A percentile compares a stretch with the other conserved stretches of the same genome.
Evolutionary conservation across 805 yeast species (phyloP).

Genomic region (Starmerella tilneyi): DNA sequence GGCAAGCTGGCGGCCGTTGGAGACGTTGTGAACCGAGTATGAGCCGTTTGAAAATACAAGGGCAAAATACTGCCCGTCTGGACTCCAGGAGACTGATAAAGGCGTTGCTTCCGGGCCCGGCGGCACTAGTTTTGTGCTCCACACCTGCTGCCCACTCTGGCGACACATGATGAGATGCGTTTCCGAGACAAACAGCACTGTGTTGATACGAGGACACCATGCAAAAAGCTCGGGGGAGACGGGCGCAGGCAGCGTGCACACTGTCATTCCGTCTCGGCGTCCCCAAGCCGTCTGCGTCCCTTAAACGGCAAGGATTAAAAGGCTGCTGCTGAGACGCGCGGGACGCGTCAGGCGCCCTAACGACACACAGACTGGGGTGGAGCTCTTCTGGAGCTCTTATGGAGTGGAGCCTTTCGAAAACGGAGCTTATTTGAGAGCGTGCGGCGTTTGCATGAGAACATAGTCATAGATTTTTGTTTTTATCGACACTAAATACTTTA

Average conservation of each 20-base stretch:
- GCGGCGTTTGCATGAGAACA: too few relatives aligned
- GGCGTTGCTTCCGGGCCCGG: constrained; percentile 8
- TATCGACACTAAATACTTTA: too few relatives aligned
- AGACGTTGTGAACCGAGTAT: constrained; percentile 39
- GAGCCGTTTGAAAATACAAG: constrained; percentile 38
- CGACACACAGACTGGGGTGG: too few relatives aligned
- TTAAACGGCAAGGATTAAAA: too few relatives aligned
- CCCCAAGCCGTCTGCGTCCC: too few relatives aligned
- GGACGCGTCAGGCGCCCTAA: too few relatives aligned
- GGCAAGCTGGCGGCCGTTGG: constrained; percentile 35
- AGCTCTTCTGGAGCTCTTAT: too few relatives aligned
- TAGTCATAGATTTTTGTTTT: too few relatives aligned
- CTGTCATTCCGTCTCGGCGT: constrained; percentile 11
- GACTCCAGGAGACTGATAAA: constrained; percentile 30
- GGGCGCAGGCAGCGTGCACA: constrained; percentile 17
- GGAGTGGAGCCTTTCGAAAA: too few relatives aligned
- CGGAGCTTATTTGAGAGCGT: too few relatives aligned
- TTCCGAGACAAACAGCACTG: constrained; percentile 15
- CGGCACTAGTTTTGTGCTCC: constrained; percentile 18
- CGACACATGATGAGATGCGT: constrained; percentile 19
- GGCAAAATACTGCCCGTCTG: constrained; percentile 37
- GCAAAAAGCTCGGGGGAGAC: constrained; percentile 7
- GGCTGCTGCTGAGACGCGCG: too few relatives aligned
- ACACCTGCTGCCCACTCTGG: constrained; percentile 24
- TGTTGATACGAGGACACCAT: constrained; percentile 14